Conservation (phyloP, 2,329 filamentous ascomycete genomes). For the Clonostachys chloroleuca region DNA sequence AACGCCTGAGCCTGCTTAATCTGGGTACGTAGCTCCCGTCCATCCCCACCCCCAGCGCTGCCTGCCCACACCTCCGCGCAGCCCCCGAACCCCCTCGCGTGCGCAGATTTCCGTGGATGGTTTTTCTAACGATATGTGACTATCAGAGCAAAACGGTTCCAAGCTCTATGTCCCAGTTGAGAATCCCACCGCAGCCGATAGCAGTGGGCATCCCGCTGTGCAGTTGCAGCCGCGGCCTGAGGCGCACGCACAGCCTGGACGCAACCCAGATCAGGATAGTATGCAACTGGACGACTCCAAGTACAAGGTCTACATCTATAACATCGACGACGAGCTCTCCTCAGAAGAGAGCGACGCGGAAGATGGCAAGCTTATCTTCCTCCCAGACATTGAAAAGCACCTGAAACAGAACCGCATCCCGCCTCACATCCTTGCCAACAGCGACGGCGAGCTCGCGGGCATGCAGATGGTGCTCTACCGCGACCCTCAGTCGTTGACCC, state of each 20-base stretch:
- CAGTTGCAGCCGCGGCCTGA: constrained; percentile 6
- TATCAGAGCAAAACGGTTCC: constrained; percentile 53
- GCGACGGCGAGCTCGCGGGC: constrained; percentile 48
- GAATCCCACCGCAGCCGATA: constrained; percentile 20
- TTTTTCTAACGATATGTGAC: neutral
- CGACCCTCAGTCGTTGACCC: constrained; percentile 70
- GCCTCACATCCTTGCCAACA: constrained; percentile 55
- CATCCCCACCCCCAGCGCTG: neutral
- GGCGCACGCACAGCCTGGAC: neutral
- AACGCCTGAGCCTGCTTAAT: constrained; percentile 77
- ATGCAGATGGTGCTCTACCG: constrained; percentile 82
- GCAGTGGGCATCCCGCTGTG: neutral
- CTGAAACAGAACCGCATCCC: constrained; percentile 69
- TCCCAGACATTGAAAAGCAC: constrained; percentile 82
- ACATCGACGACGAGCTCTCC: constrained; percentile 83
- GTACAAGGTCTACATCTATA: constrained; percentile 85
- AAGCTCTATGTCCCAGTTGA: constrained; percentile 65
- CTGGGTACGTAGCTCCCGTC: constrained; percentile 57
- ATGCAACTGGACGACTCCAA: constrained; percentile 89
- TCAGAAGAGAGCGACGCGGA: constrained; percentile 29
- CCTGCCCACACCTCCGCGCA: neutral
- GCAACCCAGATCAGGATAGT: constrained; percentile 39
- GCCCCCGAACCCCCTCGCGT: no score
- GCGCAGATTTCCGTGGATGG: no score
- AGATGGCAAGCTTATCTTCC: constrained; percentile 65